These are phyloP conservation scores for Begonia loranthoides DNA, from an alignment of 306 rosid genomes.

Conservation along the genomic window DNA sequence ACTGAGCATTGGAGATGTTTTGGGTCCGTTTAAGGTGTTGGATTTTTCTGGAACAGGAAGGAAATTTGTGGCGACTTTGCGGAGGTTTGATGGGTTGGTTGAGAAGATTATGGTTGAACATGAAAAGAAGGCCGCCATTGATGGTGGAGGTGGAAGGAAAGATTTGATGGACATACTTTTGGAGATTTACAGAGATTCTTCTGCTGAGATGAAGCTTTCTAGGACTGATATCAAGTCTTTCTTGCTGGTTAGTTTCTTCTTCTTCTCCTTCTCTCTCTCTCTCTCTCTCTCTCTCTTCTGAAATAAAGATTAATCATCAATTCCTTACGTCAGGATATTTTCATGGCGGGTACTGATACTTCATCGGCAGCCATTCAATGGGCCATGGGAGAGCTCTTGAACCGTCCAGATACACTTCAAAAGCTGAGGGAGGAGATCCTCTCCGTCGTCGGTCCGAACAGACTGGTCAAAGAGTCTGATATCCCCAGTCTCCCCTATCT, in stretches of 20 bases:
- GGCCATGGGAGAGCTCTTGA: slow-evolving; percentile 35
- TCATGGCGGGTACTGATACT: slow-evolving; percentile 37
- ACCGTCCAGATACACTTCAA: slow-evolving; percentile 13
- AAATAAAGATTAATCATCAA: not conserved
- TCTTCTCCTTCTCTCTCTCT: not conserved
- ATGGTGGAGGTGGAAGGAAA: not conserved
- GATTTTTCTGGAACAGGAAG: slow-evolving; percentile 48
- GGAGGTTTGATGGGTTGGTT: slow-evolving; percentile 28
- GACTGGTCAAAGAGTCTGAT: slow-evolving; percentile 26
- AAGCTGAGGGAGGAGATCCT: slow-evolving; percentile 38
- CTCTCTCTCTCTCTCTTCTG: not conserved
- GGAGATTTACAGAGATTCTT: slow-evolving; percentile 25
- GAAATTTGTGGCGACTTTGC: slow-evolving; percentile 17
- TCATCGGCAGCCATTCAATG: slow-evolving; percentile 31
- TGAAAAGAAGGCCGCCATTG: slow-evolving; percentile 12
- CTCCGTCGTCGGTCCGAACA: slow-evolving; percentile 21
- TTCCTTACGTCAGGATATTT: slow-evolving; percentile 29
- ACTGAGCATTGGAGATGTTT: slow-evolving; percentile 43
- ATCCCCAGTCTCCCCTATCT: slow-evolving; percentile 34
- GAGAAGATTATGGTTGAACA: slow-evolving; percentile 43
- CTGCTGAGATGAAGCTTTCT: slow-evolving; percentile 33
- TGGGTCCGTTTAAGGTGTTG: slow-evolving; percentile 41
- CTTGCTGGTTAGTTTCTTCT: slow-evolving; percentile 33
- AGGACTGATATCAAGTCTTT: slow-evolving; percentile 49
- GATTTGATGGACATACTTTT: slow-evolving; percentile 53